phyloP scores from a whole-genome alignment of 169 alveolate species.

The Cryptosporidium felis region DNA sequence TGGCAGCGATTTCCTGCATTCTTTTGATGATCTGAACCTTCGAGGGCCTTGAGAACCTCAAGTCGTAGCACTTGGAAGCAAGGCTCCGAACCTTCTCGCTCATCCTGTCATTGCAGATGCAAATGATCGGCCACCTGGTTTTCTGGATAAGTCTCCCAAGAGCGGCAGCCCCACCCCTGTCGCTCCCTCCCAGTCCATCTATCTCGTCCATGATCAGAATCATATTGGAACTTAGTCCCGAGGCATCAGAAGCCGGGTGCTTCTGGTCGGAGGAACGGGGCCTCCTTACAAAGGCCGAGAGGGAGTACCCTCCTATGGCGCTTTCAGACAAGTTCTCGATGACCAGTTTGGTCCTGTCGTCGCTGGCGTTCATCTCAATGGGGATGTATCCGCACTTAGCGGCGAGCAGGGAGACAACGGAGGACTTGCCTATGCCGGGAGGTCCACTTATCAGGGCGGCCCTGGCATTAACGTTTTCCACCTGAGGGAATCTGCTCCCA shows the following conservation, averaged over 20 bases:
- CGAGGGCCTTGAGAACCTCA: constrained; percentile 90
- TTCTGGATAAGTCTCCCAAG: constrained; percentile 90
- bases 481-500: constrained; percentile 65
- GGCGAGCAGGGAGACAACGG: constrained; percentile 92
- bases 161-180: constrained; percentile 96
- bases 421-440: constrained; percentile 99
- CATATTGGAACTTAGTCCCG: constrained; percentile 77
- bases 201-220: constrained; percentile 96
- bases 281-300: constrained; percentile 43
- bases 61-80: constrained; percentile 92
- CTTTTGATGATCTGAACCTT: constrained; percentile 82
- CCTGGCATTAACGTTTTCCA: constrained; percentile 85
- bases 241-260: not conserved
- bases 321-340: constrained; percentile 85
- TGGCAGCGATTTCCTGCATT: constrained; percentile 83
- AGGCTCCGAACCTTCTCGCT: constrained; percentile 86
- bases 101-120: constrained; percentile 95
- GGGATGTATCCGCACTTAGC: constrained; percentile 87
- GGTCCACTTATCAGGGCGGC: constrained; percentile 97
- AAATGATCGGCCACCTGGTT: constrained; percentile 94
- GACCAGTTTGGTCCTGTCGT: constrained; percentile 91
- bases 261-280: not conserved
- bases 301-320: constrained; percentile 60
- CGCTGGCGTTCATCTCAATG: constrained; percentile 96
- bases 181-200: constrained; percentile 98